Conservation (phyloP, 2,329 filamentous ascomycete genomes). For the Beauveria asiatica region DNA sequence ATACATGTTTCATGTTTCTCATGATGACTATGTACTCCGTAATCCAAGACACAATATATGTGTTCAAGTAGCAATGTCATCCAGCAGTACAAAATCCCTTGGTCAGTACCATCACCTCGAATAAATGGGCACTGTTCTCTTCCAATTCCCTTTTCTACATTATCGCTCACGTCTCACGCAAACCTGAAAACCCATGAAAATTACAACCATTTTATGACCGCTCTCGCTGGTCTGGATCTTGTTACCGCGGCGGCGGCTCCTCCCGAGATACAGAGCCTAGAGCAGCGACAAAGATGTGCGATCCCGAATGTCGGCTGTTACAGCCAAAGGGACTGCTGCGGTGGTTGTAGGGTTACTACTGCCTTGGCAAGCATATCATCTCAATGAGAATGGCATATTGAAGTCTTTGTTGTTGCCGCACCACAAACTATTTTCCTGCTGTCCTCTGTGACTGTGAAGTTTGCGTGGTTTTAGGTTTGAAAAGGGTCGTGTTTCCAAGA, state of each 20-base stretch:
- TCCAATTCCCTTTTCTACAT: not conserved
- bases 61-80: too few species aligned
- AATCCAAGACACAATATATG: too few species aligned
- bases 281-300: not conserved
- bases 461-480: not conserved
- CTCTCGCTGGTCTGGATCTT: not conserved
- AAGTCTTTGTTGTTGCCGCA: too few species aligned
- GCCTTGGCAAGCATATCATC: not conserved
- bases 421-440: too few species aligned
- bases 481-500: not conserved
- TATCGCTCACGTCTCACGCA: not conserved
- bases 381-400: not conserved
- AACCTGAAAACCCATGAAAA: not conserved
- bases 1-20: too few species aligned
- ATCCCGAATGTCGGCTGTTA: conserved; percentile 2
- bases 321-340: conserved; percentile 2
- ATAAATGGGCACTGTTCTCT: too few species aligned
- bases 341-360: not conserved
- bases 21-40: too few species aligned
- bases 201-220: not conserved
- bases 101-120: too few species aligned
- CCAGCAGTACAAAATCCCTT: too few species aligned
- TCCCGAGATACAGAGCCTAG: not conserved
- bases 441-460: not conserved
- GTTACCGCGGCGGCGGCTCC: not conserved